These are phyloP conservation scores for Aureobasidium leucospermi DNA, from an alignment of 2,329 filamentous ascomycete genomes.

Conservation along the genomic window DNA sequence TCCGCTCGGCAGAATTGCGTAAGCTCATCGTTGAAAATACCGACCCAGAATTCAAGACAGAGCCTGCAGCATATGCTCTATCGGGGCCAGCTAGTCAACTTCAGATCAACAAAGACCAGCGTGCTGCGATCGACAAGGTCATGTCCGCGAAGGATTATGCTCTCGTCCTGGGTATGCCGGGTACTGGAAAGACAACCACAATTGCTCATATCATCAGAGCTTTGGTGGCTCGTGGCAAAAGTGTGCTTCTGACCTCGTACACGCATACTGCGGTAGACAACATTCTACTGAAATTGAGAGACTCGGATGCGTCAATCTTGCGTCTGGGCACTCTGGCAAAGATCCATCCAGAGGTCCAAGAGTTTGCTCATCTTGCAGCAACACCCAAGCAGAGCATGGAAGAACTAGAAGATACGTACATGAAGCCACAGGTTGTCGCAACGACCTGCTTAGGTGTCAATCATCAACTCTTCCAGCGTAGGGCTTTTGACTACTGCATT, in stretches of 20 bases:
- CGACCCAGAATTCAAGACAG: conserved; percentile 64
- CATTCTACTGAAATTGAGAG: conserved; percentile 82
- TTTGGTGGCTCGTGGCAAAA: conserved; percentile 81
- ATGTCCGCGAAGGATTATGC: conserved; percentile 95
- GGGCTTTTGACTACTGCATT: conserved; percentile 95
- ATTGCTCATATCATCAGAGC: conserved; percentile 96
- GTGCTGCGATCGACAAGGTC: conserved; percentile 80
- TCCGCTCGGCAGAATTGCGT: conserved; percentile 64
- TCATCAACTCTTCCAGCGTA: conserved; percentile 79
- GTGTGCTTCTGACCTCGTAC: conserved; percentile 86
- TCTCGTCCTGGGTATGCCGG: conserved; percentile 95
- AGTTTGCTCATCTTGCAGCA: conserved; percentile 74
- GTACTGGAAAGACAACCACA: conserved; percentile 95
- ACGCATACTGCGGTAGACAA: conserved; percentile 98
- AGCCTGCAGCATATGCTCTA: conserved; percentile 56
- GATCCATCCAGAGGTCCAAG: conserved; percentile 77
- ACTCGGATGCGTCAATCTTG: conserved; percentile 54
- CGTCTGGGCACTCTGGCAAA: conserved; percentile 81
- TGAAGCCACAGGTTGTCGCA: conserved; percentile 80
- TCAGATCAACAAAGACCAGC: conserved; percentile 80
- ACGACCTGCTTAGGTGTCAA: conserved; percentile 92
- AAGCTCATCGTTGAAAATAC: conserved; percentile 72
- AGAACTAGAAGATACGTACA: conserved; percentile 76
- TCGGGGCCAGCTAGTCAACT: conserved; percentile 47
- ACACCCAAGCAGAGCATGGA: conserved; percentile 70